phyloP scores from a whole-genome alignment of 352 stramenopile genomes.

The Phytophthora lateralis region DNA sequence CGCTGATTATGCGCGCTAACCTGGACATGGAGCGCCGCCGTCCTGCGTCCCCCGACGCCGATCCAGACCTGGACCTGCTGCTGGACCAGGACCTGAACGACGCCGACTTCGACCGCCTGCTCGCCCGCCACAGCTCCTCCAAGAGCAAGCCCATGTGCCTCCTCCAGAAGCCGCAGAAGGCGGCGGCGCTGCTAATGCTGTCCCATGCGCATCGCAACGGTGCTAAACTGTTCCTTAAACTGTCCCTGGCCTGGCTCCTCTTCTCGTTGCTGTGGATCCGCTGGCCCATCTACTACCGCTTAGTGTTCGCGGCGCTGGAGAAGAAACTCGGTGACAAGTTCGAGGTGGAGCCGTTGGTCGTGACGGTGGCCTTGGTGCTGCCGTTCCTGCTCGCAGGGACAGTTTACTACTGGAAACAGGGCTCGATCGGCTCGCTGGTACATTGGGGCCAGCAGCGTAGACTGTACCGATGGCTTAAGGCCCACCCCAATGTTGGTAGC shows the following conservation, averaged over 20 bases:
- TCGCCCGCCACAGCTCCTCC: constrained; percentile 11
- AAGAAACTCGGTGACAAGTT: constrained; percentile 39
- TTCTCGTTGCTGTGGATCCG: constrained; percentile 51
- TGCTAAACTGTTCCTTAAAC: constrained; percentile 17
- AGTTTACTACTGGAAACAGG: constrained; percentile 51
- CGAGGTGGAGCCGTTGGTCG: constrained; percentile 54
- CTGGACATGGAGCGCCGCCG: constrained; percentile 38
- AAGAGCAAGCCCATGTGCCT: constrained; percentile 24
- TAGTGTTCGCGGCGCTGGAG: constrained; percentile 35
- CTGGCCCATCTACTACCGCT: constrained; percentile 51
- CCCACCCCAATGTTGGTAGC: constrained; percentile 27
- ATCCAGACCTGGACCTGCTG: constrained; percentile 29
- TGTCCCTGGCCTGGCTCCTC: constrained; percentile 39
- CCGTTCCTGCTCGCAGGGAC: constrained; percentile 44
- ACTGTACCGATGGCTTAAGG: constrained; percentile 34
- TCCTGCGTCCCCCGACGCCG: constrained; percentile 19
- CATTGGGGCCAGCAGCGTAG: constrained; percentile 16
- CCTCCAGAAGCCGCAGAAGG: constrained; percentile 32
- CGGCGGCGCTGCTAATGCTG: constrained; percentile 26
- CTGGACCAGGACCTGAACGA: constrained; percentile 27
- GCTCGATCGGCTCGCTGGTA: constrained; percentile 14
- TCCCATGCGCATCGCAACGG: constrained; percentile 21
- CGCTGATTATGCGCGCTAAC: constrained; percentile 40
- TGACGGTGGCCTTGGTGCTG: constrained; percentile 39
- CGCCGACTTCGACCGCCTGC: constrained; percentile 24